Evolutionary conservation across 768 basidiomycete genomes (phyloP).

Genomic region (Thelephora ganbajun): DNA sequence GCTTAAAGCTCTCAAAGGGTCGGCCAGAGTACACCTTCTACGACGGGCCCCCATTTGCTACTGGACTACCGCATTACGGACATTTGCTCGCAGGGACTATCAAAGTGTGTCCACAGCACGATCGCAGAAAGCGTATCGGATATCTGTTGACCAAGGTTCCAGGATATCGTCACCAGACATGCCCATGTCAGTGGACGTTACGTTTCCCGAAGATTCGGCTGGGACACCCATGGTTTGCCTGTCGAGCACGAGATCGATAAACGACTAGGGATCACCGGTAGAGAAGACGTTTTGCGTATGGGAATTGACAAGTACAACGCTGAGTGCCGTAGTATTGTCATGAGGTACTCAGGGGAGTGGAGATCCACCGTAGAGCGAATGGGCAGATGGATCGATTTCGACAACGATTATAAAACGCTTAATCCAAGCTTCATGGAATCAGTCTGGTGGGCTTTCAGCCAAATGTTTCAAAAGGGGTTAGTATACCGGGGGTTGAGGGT

Average conservation of each 20-base stretch:
- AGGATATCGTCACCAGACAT: slow-evolving; percentile 97
- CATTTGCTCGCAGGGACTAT: slow-evolving; percentile 87
- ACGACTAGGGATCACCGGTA: slow-evolving; percentile 79
- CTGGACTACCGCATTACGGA: slow-evolving; percentile 92
- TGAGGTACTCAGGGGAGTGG: slow-evolving; percentile 95
- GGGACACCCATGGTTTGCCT: slow-evolving; percentile 98
- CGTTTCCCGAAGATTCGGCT: slow-evolving; percentile 89
- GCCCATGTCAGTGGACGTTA: slow-evolving; percentile 88
- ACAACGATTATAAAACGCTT: slow-evolving; percentile 98
- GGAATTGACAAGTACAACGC: slow-evolving; percentile 97
- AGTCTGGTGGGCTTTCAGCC: slow-evolving; percentile 97
- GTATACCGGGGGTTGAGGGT: slow-evolving; percentile 91
- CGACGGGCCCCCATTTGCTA: slow-evolving; percentile 95
- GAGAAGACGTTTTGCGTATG: slow-evolving; percentile 87
- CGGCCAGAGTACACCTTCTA: slow-evolving; percentile 89
- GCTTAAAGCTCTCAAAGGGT: slow-evolving; percentile 83
- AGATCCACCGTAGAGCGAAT: slow-evolving; percentile 89
- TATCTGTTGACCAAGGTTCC: slow-evolving; percentile 3
- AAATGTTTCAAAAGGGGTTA: slow-evolving; percentile 83
- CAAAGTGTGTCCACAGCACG: slow-evolving; percentile 46
- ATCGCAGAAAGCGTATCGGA: neutral
- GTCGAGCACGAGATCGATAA: slow-evolving; percentile 99
- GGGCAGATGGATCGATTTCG: slow-evolving; percentile 99
- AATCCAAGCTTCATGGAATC: slow-evolving; percentile 92
- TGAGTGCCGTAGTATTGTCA: slow-evolving; percentile 92